Base-by-base conservation (phyloP, 768 basidiomycete species). In the Russula dissimulans region DNA sequence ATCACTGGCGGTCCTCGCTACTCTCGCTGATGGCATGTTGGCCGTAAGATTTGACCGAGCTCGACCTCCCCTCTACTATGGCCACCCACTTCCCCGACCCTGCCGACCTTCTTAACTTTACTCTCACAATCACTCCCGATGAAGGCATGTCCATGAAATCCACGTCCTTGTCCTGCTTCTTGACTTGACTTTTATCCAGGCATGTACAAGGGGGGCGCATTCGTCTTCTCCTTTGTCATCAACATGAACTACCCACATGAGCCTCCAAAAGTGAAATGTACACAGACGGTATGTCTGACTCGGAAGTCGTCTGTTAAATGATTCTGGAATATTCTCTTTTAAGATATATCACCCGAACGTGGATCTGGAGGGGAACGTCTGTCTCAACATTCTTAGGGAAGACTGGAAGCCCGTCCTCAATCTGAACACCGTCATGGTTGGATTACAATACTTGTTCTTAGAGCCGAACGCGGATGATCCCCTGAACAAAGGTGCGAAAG, bases 341-440 rank as follows among this genome's bases (percentile, higher is more conserved):
- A 54, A 98, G 95, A 97, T 98, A 70, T 99, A 99, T 73, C 97
- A 99, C 71, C 97, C 97, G 0, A 99, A 99, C 69, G 87, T 99
- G 54, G 97, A 99, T 73, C 81, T 97, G 41, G 93, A 97, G 71
- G 97, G 97, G 47, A 98, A 98, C 67, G 95, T 99, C 48, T 99
- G 97, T 77, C 73, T 99, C 67, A 98, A 98, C 75, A 97, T 98
- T 71, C 81, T 98, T 60, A 85, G 97, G 71, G 97, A 99, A 77
- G 97, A 99, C 75, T 99, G 97, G 97, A 99, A 99, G 70, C 97
- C 97, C 5, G 97, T 99, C 3, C 78, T 99, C 46, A 98, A 97
- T 73, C 79, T 99, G 54, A 97, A 94, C 71, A 91, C 95, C 34
- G 92, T 99, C 65, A 95, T 98, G 92, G 91, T 98, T 61, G 97